Percentiles rank a stretch among this genome's conserved stretches.
phyloP scores from a whole-genome alignment of 2,329 filamentous ascomycete genomes.

The Alternaria angustiovoidea region DNA sequence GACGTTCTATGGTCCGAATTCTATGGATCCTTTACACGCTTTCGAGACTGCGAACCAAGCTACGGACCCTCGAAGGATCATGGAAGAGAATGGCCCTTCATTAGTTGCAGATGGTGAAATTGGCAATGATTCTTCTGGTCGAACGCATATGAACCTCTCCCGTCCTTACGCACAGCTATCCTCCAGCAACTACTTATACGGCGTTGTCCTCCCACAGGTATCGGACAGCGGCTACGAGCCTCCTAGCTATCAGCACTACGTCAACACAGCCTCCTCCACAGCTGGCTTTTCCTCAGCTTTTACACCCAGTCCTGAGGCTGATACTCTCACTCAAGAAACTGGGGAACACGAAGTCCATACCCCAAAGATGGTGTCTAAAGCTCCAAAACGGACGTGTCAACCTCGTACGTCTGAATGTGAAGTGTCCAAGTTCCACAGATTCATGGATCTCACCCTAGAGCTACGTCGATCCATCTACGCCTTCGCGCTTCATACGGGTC shows the following conservation, averaged over 20 bases:
- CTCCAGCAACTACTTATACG: neutral
- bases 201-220: neutral
- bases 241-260: neutral
- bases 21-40: neutral
- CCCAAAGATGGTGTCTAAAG: neutral
- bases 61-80: neutral
- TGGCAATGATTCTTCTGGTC: neutral
- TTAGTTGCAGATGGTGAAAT: neutral
- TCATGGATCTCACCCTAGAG: constrained; percentile 27
- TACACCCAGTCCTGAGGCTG: neutral
- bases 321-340: neutral
- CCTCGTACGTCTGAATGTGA: neutral
- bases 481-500: constrained; percentile 12
- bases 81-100: neutral
- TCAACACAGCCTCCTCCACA: neutral
- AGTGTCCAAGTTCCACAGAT: constrained; percentile 14
- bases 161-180: neutral
- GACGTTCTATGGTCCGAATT: neutral
- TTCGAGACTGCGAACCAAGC: neutral
- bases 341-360: neutral
- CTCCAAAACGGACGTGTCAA: neutral
- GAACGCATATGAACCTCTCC: neutral
- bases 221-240: neutral
- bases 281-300: neutral
- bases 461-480: constrained; percentile 28